Evolutionary conservation across 1,284 basidiomycete genomes (phyloP), one percentile per base, ranked within the genome.

Genomic region (Termitomyces sp.): DNA sequence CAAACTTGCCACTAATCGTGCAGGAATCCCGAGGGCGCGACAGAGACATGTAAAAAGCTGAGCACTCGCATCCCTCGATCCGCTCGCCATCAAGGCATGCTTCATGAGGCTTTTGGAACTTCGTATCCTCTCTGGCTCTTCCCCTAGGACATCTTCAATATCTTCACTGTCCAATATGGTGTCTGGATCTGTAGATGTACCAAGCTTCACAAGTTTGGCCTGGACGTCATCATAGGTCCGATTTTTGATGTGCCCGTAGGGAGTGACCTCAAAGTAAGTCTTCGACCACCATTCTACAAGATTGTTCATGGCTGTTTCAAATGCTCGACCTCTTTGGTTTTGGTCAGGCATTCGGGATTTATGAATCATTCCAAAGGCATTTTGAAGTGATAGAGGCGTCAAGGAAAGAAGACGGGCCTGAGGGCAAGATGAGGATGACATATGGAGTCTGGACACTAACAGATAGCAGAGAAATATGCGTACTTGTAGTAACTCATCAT

Each of bases 11-110:
- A 98, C 89, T 37, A 99, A 76, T 24, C 97, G 78, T 1, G 93
- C 82, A 0, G 95, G 95, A 18, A 99, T 85, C 11, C 87, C 88
- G 8, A 97, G 77, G 3, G 87, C 89, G 14, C 97, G 79, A 65
- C 93, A 94, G 0, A 97, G 74, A 0, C 91, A 84, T 9, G 93
- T 96, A 65, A 98, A 98, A 5, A 99, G 78, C 63, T 96, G 92
- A 0, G 93, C 89, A 55, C 90, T 91, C 35, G 86, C 83, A 68
- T 99, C 96, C 55, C 92, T 78, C 18, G 88, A 91, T 3, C 95
- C 97, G 52, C 74, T 77, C 53, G 80, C 80, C 76, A 88, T 85
- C 13, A 96, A 71, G 0, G 86, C 86, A 63, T 93, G 91, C 64
- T 94, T 93, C 85, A 93, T 92, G 38, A 97, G 74, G 57, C 91